Evolutionary conservation across 306 rosid genomes (phyloP), one percentile per base, ranked within the genome.

Genomic region (Cucurbita maxima): DNA sequence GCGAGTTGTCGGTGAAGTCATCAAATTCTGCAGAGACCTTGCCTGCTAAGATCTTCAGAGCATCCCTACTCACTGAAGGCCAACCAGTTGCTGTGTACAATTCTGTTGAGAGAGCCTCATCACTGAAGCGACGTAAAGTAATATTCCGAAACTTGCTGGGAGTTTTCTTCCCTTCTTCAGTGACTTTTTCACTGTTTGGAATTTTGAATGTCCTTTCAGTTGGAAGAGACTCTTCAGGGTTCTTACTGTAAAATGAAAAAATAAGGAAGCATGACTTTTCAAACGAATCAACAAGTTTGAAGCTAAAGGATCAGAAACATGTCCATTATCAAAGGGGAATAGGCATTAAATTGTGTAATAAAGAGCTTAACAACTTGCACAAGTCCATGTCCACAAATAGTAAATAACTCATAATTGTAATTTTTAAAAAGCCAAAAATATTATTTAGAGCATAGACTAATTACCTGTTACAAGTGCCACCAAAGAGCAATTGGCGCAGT

Each of bases 81-180:
- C 98, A 93, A 81, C 98, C 98, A 84, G 84, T 79, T 70, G 90
- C 90, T 71, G 98, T 93, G 82, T 84, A 88, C 78, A 83, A 80
- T 56, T 88, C 97, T 61, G 89, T 84, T 66, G 83, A 75, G 72
- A 90, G 80, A 11, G 77, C 67, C 81, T 14, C 76, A 18, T 76
- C 87, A 1, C 13, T 38, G 52, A 86, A 55, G 57, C 86, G 85
- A 7, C 22, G 37, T 64, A 93, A 60, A 72, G 75, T 88, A 72
- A 93, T 88, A 78, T 84, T 84, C 18, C 90, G 80, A 73, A 73
- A 88, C 59, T 88, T 93, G 79, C 84, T 72, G 34, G 96, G 85
- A 73, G 80, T 84, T 81, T 82, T 88, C 80, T 90, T 89, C 66
- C 98, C 98, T 75, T 85, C 96, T 86, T 86, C 87, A 76, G 83